Base-by-base conservation (phyloP, 2,329 filamentous ascomycete species). In the Penicillium sp. region DNA sequence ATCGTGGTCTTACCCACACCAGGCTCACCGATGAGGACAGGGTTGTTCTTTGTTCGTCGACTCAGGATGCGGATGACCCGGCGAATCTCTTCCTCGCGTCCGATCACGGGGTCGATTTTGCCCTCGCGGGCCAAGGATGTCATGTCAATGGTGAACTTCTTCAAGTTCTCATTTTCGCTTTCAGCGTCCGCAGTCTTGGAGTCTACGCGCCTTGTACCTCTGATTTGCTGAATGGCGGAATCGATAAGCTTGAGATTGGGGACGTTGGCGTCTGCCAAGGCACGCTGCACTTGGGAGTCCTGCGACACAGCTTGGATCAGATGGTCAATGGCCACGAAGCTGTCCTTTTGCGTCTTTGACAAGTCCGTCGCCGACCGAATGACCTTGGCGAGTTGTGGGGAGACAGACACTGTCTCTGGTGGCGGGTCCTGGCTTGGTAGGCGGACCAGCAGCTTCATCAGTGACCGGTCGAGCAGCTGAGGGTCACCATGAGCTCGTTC, bases 91-190 rank as follows among this genome's bases (percentile, higher is more conserved):
- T 97, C 94, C 75, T 98, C 94, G 78, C 94, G 87, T 43, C 94
- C 94, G 78, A 98, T 98, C 75, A 98, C 94, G 2, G 94, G 94
- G 74, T 98, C 94, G 58, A 98, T 93, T 79, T 98, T 98, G 74
- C 96, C 96, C 80, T 99, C 95, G 74, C 93, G 85, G 60, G 95
- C 95, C 88, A 97, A 89, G 51, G 91, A 85, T 11, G 95, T 99
- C 92, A 99, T 96, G 78, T 99, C 95, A 70, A 98, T 95, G 57
- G 95, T 98, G 78, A 97, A 99, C 72, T 98, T 99, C 81, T 93
- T 91, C 60, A 99, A 82, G 73, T 96, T 97, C 78, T 99, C 95
- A 70, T 93, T 91, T 70, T 97, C 94, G 70, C 90, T 84, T 77
- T 98, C 95, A 0, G 79, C 88, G 77, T 99, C 95, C 56, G 95